Evolutionary conservation across 2,329 filamentous ascomycete genomes (phyloP), one percentile per base, ranked within the genome.

Genomic region (Fusarium heterosporum): DNA sequence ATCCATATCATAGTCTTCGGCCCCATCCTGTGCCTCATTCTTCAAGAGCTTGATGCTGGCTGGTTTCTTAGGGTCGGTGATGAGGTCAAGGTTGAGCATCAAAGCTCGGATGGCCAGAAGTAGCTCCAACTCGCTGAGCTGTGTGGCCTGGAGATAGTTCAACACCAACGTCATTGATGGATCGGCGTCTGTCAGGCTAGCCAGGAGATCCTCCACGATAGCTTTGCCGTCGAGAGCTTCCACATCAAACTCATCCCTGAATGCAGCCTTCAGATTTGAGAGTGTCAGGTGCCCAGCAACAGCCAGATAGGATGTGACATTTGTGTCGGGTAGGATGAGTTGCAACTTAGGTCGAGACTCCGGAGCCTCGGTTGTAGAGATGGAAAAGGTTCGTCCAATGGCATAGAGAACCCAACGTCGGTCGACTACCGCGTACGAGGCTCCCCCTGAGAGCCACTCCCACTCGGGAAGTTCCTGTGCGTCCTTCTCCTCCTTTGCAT

Each of bases 61-160:
- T 49, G 70, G 67, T 66, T 71, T 77, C 55, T 68, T 77, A 11
- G 75, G 65, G 49, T 84, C 81, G 30, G 82, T 80, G 22, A 87
- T 80, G 32, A 89, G 76, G 61, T 90, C 89, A 39, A 94, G 83
- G 69, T 89, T 93, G 45, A 87, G 83, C 81, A 93, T 90, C 16
- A 93, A 80, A 3, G 86, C 78, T 52, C 87, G 85, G 51, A 93
- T 85, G 6, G 88, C 86, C 55, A 89, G 80, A 3, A 93, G 83
- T 8, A 93, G 81, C 73, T 93, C 91, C 5, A 84, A 79, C 39
- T 90, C 82, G 5, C 88, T 87, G 17, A 93, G 82, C 70, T 87
- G 86, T 9, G 90, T 90, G 8, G 85, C 84, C 38, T 87, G 85
- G 8, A 94, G 80, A 59, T 92, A 87, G 55, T 84, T 85, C 41